Percentiles rank a stretch among this genome's conserved stretches.
Conservation (phyloP, 2,329 filamentous ascomycete species). For the Daldinia eschscholtzii region DNA sequence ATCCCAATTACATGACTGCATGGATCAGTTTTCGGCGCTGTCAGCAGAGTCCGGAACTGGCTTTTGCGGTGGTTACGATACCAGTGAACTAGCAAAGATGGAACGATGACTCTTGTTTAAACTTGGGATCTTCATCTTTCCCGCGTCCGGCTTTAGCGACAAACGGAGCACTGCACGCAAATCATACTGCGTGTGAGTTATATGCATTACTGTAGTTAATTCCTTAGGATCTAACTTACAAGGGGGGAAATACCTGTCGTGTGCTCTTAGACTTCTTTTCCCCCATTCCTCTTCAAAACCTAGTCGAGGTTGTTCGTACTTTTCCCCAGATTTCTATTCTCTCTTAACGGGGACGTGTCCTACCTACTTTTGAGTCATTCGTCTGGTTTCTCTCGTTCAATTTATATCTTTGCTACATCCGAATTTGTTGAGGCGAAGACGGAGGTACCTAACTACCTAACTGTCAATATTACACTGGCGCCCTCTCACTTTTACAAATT, state of each 20-base stretch:
- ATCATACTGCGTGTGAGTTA: constrained; percentile 21
- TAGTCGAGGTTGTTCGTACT: constrained; percentile 22
- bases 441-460: constrained; percentile 11
- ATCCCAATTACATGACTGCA: constrained; percentile 43
- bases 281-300: constrained; percentile 23
- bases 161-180: constrained; percentile 35
- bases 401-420: constrained; percentile 24
- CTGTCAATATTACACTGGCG: constrained; percentile 19
- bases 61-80: constrained; percentile 28
- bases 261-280: constrained; percentile 28
- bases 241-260: constrained; percentile 25
- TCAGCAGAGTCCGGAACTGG: constrained; percentile 35
- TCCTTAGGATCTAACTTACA: constrained; percentile 23
- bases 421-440: constrained; percentile 13
- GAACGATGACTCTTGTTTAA: constrained; percentile 38
- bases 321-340: constrained; percentile 33
- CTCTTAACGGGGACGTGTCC: constrained; percentile 33
- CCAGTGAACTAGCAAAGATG: constrained; percentile 6
- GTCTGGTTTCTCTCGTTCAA: constrained; percentile 16
- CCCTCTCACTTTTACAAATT: constrained; percentile 25
- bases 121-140: constrained; percentile 31
- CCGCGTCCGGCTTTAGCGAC: constrained; percentile 32
- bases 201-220: constrained; percentile 23
- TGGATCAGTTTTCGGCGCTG: constrained; percentile 31
- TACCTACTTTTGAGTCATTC: constrained; percentile 23